Base-by-base conservation (phyloP, 2,329 filamentous ascomycete genomes). In the Amauroascus niger region DNA sequence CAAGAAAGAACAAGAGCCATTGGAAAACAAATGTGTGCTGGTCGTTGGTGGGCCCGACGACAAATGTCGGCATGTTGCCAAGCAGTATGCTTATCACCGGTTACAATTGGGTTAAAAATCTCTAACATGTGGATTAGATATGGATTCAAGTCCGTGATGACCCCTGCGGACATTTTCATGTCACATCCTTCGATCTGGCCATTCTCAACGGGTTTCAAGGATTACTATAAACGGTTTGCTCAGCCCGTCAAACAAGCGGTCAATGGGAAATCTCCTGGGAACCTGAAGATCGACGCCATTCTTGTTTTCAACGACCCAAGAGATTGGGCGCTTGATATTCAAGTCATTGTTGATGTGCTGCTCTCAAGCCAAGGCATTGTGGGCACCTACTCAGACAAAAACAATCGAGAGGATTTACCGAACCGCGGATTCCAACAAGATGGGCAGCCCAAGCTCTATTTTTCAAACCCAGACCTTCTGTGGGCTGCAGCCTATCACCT, bases 271-370 rank as follows among this genome's bases (percentile, higher is more conserved):
- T 72, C 75, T 56, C 75, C 69, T 1, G 69, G 69, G 0, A 77
- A 74, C 16, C 76, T 91, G 46, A 89, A 88, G 62, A 85, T 98
- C 61, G 88, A 95, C 64, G 89, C 90, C 26, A 81, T 97, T 26
- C 86, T 97, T 63, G 86, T 96, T 6, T 96, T 91, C 77, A 95
- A 95, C 67, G 93, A 97, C 69, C 90, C 93, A 2, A 81, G 93
- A 53, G 93, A 98, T 73, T 98, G 93, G 93, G 89, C 87, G 0
- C 78, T 96, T 8, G 91, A 97, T 68, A 82, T 82, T 1, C 87
- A 95, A 65, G 74, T 97, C 61, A 85, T 97, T 54, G 70, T 86
- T 52, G 93, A 98, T 68, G 73, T 95, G 9, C 74, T 97, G 6
- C 76, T 95, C 39, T 95, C 90, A 0, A 76, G 80, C 16, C 63